These are phyloP conservation scores for Rhizophlyctis rosea DNA, from an alignment of 192 early-diverging fungal species.

Conservation along the genomic window DNA sequence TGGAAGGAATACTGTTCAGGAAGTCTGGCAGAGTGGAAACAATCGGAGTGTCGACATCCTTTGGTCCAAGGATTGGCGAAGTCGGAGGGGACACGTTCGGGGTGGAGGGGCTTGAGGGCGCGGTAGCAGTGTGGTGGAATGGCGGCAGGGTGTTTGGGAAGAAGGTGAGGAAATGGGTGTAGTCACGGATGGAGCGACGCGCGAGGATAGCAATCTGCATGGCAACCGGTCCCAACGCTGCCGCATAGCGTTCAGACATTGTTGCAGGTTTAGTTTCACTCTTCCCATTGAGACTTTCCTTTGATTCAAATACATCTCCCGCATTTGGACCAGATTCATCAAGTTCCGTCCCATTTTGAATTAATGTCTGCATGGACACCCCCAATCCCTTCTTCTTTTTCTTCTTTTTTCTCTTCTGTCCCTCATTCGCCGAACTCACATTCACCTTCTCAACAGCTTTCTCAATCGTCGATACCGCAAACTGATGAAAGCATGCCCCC, in stretches of 20 bases:
- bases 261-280: no score
- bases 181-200: slow-evolving; percentile 31
- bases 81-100: background rate
- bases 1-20: slow-evolving; percentile 15
- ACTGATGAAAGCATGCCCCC: slow-evolving; percentile 42
- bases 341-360: no score
- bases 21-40: slow-evolving; percentile 13
- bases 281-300: no score
- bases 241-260: no score
- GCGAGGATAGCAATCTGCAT: slow-evolving; percentile 29
- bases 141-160: slow-evolving; percentile 23
- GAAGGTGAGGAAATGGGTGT: slow-evolving; percentile 31
- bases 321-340: no score
- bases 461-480: slow-evolving; percentile 35
- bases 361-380: background rate
- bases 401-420: slow-evolving; percentile 9
- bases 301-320: no score
- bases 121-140: slow-evolving; percentile 15
- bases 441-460: slow-evolving; percentile 31
- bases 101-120: background rate
- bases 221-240: no score
- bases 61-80: background rate
- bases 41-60: no score
- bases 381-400: slow-evolving; percentile 15
- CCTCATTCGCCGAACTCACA: slow-evolving; percentile 11